phyloP scores from a whole-genome alignment of 805 yeast species.

The Tetrapisispora pingtungensis region DNA sequence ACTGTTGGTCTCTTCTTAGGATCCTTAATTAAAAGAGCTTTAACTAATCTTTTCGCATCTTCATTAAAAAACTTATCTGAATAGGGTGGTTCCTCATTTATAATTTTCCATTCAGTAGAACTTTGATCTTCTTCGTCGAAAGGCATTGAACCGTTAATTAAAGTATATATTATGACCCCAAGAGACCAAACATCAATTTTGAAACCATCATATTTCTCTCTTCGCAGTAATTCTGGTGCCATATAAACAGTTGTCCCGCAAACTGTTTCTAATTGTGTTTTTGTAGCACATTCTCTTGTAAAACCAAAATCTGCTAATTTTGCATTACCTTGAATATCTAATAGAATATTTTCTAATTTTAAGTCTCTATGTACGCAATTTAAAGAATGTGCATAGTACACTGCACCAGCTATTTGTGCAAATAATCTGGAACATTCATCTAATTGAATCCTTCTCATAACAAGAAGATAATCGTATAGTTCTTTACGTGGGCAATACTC shows the following conservation, averaged over 20 bases:
- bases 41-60: slow-evolving; percentile 43
- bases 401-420: slow-evolving; percentile 51
- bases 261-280: slow-evolving; percentile 59
- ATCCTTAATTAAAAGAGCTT: slow-evolving; percentile 50
- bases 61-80: slow-evolving; percentile 35
- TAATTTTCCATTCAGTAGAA: slow-evolving; percentile 48
- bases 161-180: slow-evolving; percentile 79
- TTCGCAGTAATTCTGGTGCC: slow-evolving; percentile 84
- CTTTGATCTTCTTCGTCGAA: slow-evolving; percentile 74
- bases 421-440: slow-evolving; percentile 46
- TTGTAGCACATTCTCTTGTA: slow-evolving; percentile 61
- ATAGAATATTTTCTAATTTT: slow-evolving; percentile 67
- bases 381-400: slow-evolving; percentile 61
- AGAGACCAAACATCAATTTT: slow-evolving; percentile 86
- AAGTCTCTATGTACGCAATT: slow-evolving; percentile 80
- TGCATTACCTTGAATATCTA: slow-evolving; percentile 47
- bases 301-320: slow-evolving; percentile 92
- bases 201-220: slow-evolving; percentile 65
- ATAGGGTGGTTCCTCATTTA: slow-evolving; percentile 55
- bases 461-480: slow-evolving; percentile 55
- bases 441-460: slow-evolving; percentile 39
- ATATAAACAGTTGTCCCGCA: slow-evolving; percentile 94
- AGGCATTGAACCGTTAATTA: slow-evolving; percentile 82
- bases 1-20: slow-evolving; percentile 54
- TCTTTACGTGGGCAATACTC: slow-evolving; percentile 85